These are phyloP conservation scores for Umbelopsis sp. DNA, from an alignment of 192 early-diverging fungal genomes.

Conservation along the genomic window DNA sequence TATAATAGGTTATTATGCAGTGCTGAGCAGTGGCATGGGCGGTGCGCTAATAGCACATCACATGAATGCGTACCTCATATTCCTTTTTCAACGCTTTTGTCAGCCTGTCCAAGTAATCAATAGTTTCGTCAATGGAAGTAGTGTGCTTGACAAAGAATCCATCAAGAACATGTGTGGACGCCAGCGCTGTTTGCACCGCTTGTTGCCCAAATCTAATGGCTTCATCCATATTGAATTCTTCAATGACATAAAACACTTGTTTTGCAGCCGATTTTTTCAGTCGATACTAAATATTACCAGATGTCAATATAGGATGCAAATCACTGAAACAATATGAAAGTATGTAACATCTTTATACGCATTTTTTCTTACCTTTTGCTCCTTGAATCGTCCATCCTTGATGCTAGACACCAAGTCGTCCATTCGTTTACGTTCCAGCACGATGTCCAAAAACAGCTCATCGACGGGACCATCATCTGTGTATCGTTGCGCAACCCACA, in stretches of 20 bases:
- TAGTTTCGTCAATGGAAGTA: slow-evolving; percentile 72
- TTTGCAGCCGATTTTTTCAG: slow-evolving; percentile 67
- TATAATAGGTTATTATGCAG: not conserved
- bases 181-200: slow-evolving; percentile 72
- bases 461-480: slow-evolving; percentile 30
- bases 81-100: slow-evolving; percentile 54
- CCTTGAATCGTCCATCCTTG: slow-evolving; percentile 88
- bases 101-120: slow-evolving; percentile 71
- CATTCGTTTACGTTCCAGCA: slow-evolving; percentile 94
- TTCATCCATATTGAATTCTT: slow-evolving; percentile 73
- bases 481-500: slow-evolving; percentile 77
- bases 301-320: not conserved
- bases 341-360: not conserved
- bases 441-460: slow-evolving; percentile 79
- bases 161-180: slow-evolving; percentile 73
- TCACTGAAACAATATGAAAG: too few species aligned
- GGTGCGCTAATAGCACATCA: too few species aligned
- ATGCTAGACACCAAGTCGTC: slow-evolving; percentile 92
- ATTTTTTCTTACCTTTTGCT: slow-evolving; percentile 78
- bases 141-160: slow-evolving; percentile 87
- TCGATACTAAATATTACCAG: slow-evolving; percentile 54
- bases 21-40: too few species aligned
- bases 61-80: slow-evolving; percentile 54
- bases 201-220: slow-evolving; percentile 60
- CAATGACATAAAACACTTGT: slow-evolving; percentile 87